phyloP scores from a whole-genome alignment of 805 yeast genomes.

The Pichia thaimueangensis region DNA sequence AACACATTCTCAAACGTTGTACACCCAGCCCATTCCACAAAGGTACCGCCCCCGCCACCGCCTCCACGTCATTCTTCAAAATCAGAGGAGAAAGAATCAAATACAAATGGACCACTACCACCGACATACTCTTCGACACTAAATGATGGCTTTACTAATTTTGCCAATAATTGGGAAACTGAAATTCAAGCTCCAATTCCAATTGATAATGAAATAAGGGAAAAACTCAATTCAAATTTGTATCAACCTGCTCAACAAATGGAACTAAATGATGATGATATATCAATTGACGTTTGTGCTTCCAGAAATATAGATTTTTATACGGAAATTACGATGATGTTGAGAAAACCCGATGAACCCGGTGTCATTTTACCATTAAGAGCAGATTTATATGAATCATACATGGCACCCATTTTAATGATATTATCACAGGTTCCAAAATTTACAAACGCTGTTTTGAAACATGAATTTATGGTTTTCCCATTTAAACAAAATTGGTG shows the following conservation, averaged over 20 bases:
- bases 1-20: background rate
- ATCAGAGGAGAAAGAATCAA: background rate
- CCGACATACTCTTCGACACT: background rate
- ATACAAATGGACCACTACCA: background rate
- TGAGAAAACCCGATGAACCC: slow-evolving; percentile 21
- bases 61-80: slow-evolving; percentile 5
- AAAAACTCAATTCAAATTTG: slow-evolving; percentile 20
- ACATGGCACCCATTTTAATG: slow-evolving; percentile 36
- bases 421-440: slow-evolving; percentile 33
- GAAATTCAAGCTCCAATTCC: background rate
- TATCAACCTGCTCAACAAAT: slow-evolving; percentile 7
- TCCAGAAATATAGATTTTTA: slow-evolving; percentile 21
- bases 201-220: slow-evolving; percentile 23
- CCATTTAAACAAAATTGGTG: slow-evolving; percentile 37
- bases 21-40: slow-evolving; percentile 3
- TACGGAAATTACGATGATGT: slow-evolving; percentile 27
- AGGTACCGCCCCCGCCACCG: slow-evolving; percentile 4
- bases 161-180: background rate
- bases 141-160: background rate
- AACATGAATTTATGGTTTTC: slow-evolving; percentile 28
- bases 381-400: slow-evolving; percentile 31
- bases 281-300: background rate
- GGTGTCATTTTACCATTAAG: slow-evolving; percentile 32
- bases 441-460: slow-evolving; percentile 29
- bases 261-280: slow-evolving; percentile 16